phyloP scores from a whole-genome alignment of 139 green algal genomes.

The Astrephomene gubernaculifera region DNA sequence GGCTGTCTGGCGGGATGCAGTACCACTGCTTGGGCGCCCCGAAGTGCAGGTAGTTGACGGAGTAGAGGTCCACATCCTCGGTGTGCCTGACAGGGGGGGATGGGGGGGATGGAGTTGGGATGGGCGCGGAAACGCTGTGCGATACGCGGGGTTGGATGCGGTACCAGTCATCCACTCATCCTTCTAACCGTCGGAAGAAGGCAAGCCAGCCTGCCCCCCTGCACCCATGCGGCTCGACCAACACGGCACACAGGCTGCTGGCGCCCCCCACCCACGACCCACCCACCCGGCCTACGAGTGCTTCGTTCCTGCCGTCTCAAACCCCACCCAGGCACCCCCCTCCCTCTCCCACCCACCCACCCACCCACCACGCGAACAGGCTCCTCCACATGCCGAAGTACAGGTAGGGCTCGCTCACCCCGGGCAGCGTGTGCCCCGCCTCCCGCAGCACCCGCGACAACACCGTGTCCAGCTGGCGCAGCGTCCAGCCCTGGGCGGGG shows the following conservation, averaged over 20 bases:
- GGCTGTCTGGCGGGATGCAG: slow-evolving; percentile 76
- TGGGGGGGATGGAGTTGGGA: no score
- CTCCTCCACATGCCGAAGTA: slow-evolving; percentile 90
- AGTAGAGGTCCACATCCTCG: slow-evolving; percentile 92
- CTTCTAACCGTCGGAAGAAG: no score
- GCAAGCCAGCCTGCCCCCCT: no score
- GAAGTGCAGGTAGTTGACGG: slow-evolving; percentile 93
- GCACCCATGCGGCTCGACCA: no score
- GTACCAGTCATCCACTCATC: no score
- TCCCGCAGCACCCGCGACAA: slow-evolving; percentile 72
- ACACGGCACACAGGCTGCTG: no score
- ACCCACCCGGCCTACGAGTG: no score
- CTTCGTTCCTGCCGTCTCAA: no score
- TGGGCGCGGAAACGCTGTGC: no score
- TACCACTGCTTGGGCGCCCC: slow-evolving; percentile 90
- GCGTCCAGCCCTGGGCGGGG: slow-evolving; percentile 76
- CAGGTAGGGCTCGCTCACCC: slow-evolving; percentile 87
- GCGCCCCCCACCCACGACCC: no score
- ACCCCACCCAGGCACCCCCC: neutral
- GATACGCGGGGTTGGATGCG: no score
- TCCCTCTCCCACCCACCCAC: neutral
- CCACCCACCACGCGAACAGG: slow-evolving; percentile 81
- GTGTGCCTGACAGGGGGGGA: slow-evolving; percentile 69
- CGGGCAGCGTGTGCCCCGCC: slow-evolving; percentile 71
- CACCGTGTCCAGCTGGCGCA: slow-evolving; percentile 76